A percentile compares a stretch with the other conserved stretches of the same genome.
Evolutionary conservation across 192 early-diverging fungal genomes (phyloP).

Genomic region (Linnemannia schmuckeri): DNA sequence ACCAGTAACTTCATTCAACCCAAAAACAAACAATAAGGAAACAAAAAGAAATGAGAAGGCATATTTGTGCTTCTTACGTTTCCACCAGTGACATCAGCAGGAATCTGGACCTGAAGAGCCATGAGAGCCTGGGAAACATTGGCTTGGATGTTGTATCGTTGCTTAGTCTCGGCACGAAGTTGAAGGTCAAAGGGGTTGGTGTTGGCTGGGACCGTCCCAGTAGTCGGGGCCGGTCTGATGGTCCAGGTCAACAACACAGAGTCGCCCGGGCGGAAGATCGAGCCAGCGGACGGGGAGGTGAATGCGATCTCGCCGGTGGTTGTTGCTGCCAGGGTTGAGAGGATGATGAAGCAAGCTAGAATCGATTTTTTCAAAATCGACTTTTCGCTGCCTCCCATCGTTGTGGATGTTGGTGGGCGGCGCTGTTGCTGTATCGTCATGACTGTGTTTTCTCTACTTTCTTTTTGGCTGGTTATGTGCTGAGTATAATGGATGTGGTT

Average conservation of each 20-base stretch:
- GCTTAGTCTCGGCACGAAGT: conserved; percentile 20
- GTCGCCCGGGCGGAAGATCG: conserved; percentile 11
- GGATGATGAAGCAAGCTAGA: not conserved
- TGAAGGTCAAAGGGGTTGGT: not conserved
- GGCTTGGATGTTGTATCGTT: conserved; percentile 12
- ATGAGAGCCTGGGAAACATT: conserved; percentile 3
- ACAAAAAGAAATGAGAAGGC: not conserved
- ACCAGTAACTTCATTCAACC: not conserved
- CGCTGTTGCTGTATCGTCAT: conserved; percentile 1
- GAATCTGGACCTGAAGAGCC: not conserved
- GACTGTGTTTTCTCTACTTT: not conserved
- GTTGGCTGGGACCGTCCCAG: not conserved
- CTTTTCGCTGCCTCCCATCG: too few species aligned
- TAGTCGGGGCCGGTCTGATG: not conserved
- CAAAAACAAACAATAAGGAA: not conserved
- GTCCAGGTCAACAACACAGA: conserved; percentile 5
- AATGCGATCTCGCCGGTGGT: conserved; percentile 34
- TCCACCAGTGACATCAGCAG: conserved; percentile 32
- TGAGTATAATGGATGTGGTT: not conserved
- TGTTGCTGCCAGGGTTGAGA: not conserved
- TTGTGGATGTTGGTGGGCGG: not conserved
- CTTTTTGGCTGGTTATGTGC: not conserved
- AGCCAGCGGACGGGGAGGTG: not conserved
- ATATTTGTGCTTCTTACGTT: conserved; percentile 10
- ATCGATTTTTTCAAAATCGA: not conserved